Evolutionary conservation across 2,329 filamentous ascomycete species (phyloP), one percentile per base, ranked within the genome.

Genomic region (Dactylella cylindrospora): DNA sequence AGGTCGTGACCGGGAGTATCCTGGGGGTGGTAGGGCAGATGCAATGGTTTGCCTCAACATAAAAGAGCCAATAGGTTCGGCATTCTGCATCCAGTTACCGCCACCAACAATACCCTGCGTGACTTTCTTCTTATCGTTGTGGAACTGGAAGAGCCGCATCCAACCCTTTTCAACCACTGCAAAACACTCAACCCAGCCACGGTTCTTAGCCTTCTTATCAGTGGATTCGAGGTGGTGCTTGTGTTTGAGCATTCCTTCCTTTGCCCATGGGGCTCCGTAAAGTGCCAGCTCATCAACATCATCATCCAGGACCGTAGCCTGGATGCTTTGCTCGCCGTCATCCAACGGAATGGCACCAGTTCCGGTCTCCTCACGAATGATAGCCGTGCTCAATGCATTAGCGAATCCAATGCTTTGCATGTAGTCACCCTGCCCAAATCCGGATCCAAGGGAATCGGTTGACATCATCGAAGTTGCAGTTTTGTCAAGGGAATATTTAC

Each of bases 41-140:
- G 93, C 93, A 66, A 97, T 86, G 0, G 90, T 94, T 72, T 97
- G 90, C 15, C 90, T 83, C 5, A 98, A 81, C 35, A 86, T 84
- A 72, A 96, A 97, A 15, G 85, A 86, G 68, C 88, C 90, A 7
- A 96, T 78, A 66, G 84, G 88, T 66, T 95, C 90, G 3, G 93
- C 93, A 70, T 95, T 97, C 67, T 96, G 90, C 72, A 91, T 91
- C 93, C 93, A 98, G 72, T 98, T 97, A 19, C 93, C 93, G 62
- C 93, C 93, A 66, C 93, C 93, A 1, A 97, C 93, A 5, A 86
- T 80, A 22, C 84, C 81, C 65, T 81, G 83, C 65, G 74, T 78
- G 72, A 88, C 90, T 67, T 83, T 80, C 26, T 84, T 80, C 67
- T 84, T 76, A 0, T 86, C 88, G 72, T 93, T 93, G 39, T 84